Conservation (phyloP, 176 grass and related monocot genomes). For the Oryza australiensis region DNA sequence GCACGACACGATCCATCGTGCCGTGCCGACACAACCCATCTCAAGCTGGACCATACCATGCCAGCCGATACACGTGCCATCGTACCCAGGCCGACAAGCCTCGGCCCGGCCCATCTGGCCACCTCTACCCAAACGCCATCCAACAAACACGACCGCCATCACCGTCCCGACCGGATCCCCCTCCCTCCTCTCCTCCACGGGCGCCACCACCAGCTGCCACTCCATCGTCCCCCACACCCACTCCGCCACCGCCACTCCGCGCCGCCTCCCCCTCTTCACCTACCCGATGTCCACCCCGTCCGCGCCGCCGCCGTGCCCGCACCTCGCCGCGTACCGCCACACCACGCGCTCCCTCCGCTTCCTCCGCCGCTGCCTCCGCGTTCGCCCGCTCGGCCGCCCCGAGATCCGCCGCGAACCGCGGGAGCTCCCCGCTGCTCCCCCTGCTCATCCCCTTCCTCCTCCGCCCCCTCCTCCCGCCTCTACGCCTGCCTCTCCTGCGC, state of each 20-base stretch:
- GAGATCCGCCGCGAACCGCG: constrained; percentile 68
- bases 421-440: constrained; percentile 58
- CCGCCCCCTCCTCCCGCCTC: constrained; percentile 41
- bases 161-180: neutral
- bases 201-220: neutral
- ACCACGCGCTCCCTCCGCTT: constrained; percentile 60
- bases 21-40: too few relatives aligned
- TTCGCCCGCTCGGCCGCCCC: constrained; percentile 70
- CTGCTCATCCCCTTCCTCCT: constrained; percentile 53
- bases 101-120: too few relatives aligned
- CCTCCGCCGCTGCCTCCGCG: constrained; percentile 76
- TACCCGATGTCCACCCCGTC: constrained; percentile 40
- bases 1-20: too few relatives aligned
- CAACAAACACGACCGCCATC: too few relatives aligned
- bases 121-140: too few relatives aligned
- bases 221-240: neutral
- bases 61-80: too few relatives aligned
- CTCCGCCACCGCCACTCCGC: too few relatives aligned
- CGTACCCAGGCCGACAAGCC: too few relatives aligned
- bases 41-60: too few relatives aligned
- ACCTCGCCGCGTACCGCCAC: constrained; percentile 69
- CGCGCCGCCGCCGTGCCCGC: constrained; percentile 64
- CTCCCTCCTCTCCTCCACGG: neutral
- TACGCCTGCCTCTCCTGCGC: constrained; percentile 86
- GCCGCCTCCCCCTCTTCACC: neutral